Evolutionary conservation across 1,284 basidiomycete genomes (phyloP), one percentile per base, ranked within the genome.

Genomic region (Takashimella koratensis): DNA sequence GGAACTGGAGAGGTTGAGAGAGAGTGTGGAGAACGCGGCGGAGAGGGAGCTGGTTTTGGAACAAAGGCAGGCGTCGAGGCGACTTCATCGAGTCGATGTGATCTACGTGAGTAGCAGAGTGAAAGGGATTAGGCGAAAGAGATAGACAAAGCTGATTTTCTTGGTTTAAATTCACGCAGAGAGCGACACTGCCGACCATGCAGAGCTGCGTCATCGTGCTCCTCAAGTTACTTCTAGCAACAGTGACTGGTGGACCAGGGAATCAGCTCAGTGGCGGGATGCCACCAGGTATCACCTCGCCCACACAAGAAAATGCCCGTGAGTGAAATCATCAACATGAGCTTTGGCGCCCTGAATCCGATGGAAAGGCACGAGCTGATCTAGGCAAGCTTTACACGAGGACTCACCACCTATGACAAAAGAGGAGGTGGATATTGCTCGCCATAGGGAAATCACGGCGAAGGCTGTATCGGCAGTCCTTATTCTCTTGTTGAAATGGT

Each of bases 381-480:
- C n/a, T n/a, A n/a, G n/a, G n/a, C n/a, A n/a, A 36, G 30, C 30
- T 8, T 36, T 16, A 36, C 30, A 36, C 3, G 57, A 61, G 5
- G 59, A 63, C 5, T 80, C 82, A 3, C 77, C 86, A 2, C 86
- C 88, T 1, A 88, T 85, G 3, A 88, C 88, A 1, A 79, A 92
- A n/a, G 94, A 98, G 61, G 96, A 98, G 63, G 84, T 93, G 51
- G 96, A 99, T 71, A 88, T 96, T 41, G 86, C 86, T 30, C 85
- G 96, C 5, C 96, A 98, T 76, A 88, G 96, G 39, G 96, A 99
- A 75, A 96, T 99, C 65, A 95, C 91, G 0, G 92, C 90, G 5
- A 98, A 99, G 76, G 93, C 92, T 0, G 90, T 98, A 5, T 97
- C 94, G 19, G 93, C 94, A 1, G 96, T 98, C 59, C 74, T 99